These are phyloP conservation scores for Arabidopsis arenosa DNA, from an alignment of 345 rosid genomes.

Conservation along the genomic window DNA sequence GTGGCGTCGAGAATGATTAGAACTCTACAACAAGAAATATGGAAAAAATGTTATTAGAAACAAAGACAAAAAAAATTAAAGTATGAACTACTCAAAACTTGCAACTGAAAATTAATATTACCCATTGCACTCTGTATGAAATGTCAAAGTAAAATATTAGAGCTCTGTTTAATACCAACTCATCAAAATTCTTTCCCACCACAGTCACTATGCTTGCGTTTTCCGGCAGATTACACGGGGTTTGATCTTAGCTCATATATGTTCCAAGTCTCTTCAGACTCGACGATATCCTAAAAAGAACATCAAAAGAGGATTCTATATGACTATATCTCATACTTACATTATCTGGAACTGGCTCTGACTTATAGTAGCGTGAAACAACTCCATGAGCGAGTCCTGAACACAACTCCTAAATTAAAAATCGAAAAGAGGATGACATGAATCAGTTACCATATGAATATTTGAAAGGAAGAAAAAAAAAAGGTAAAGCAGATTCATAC, in stretches of 20 bases:
- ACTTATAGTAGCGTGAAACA: constrained; percentile 66
- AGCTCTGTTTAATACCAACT: constrained; percentile 64
- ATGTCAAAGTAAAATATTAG: constrained; percentile 10
- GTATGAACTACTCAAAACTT: constrained; percentile 25
- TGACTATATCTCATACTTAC: constrained; percentile 48
- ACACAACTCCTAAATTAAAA: constrained; percentile 66
- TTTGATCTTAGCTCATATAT: neutral
- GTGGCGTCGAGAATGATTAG: constrained; percentile 65
- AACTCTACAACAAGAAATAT: constrained; percentile 37
- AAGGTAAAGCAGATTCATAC: constrained; percentile 48
- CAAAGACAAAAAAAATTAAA: constrained; percentile 19
- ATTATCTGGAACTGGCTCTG: constrained; percentile 79
- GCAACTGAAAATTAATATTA: constrained; percentile 6
- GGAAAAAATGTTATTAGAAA: constrained; percentile 50
- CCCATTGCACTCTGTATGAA: neutral
- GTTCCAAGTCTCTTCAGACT: neutral
- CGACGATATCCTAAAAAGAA: constrained; percentile 10
- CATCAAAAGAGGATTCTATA: constrained; percentile 2
- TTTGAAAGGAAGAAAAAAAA: constrained; percentile 21
- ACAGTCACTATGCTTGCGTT: constrained; percentile 58
- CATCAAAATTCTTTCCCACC: constrained; percentile 87
- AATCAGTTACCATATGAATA: constrained; percentile 5
- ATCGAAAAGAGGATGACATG: neutral
- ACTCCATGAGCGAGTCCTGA: constrained; percentile 62
- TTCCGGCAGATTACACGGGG: constrained; percentile 50